These are phyloP conservation scores for Populus pruinosa DNA, from an alignment of 345 rosid species.

Conservation along the genomic window DNA sequence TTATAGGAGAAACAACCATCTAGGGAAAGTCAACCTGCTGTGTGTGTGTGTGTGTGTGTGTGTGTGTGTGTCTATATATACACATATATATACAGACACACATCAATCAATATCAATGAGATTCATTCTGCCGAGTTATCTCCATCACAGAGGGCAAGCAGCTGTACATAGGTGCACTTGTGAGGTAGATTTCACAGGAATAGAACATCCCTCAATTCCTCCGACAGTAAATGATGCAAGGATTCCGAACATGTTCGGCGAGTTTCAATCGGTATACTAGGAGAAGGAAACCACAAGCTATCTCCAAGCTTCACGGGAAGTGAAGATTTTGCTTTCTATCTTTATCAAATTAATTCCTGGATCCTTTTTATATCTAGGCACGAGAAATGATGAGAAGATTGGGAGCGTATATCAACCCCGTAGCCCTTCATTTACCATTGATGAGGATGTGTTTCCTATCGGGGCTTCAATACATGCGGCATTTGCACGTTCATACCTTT, in stretches of 20 bases:
- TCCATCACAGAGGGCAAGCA: conserved; percentile 31
- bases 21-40: too few species aligned
- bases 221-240: conserved; percentile 45
- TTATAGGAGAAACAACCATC: too few species aligned
- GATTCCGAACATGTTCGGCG: conserved; percentile 33
- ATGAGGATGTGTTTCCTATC: conserved; percentile 50
- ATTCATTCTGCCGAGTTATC: too few species aligned
- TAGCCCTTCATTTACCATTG: conserved; percentile 49
- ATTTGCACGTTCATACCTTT: conserved; percentile 48
- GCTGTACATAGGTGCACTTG: conserved; percentile 54
- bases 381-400: conserved; percentile 35
- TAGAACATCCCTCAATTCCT: conserved; percentile 42
- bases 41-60: too few species aligned
- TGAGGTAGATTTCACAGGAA: conserved; percentile 40
- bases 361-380: conserved; percentile 42
- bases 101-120: too few species aligned
- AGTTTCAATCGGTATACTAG: conserved; percentile 34
- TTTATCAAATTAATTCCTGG: conserved; percentile 45
- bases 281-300: conserved; percentile 39
- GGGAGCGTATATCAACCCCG: conserved; percentile 43
- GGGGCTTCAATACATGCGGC: conserved; percentile 55
- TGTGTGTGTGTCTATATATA: too few species aligned
- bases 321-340: conserved; percentile 62
- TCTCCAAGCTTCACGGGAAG: conserved; percentile 50
- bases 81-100: too few species aligned